Evolutionary conservation across 495 filamentous ascomycete species (phyloP).

Genomic region (Tuber magnatum): DNA sequence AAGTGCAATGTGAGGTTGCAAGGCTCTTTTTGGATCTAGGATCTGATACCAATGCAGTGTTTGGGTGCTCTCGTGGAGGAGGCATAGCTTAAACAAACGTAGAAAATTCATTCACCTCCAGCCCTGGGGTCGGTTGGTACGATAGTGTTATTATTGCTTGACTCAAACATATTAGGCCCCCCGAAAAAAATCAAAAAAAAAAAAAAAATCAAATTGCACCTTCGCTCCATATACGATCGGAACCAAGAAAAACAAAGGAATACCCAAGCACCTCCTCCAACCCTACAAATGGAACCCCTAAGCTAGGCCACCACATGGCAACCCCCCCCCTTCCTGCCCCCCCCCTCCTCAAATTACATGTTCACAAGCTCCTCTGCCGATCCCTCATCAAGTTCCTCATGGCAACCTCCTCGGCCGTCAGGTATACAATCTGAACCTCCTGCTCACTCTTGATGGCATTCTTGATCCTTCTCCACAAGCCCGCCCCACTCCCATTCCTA

Average conservation of each 20-base stretch:
- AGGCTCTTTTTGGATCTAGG: background rate
- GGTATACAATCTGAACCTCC: background rate
- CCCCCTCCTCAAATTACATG: background rate
- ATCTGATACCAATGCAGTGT: background rate
- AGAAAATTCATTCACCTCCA: background rate
- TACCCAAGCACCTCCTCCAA: background rate
- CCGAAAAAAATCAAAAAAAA: too few relatives aligned
- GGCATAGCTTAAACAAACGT: background rate
- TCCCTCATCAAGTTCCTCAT: background rate
- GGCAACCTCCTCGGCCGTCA: background rate
- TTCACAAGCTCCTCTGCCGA: background rate
- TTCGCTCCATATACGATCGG: background rate
- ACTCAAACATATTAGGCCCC: background rate
- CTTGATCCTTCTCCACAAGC: background rate
- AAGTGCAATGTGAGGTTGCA: background rate
- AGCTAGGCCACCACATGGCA: background rate
- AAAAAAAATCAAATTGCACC: background rate
- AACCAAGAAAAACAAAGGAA: background rate
- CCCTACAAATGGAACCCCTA: background rate
- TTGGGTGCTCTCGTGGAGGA: background rate
- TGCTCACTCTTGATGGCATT: background rate
- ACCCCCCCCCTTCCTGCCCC: background rate
- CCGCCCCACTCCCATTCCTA: background rate
- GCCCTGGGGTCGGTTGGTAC: too few relatives aligned
- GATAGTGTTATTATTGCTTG: background rate